Conservation (phyloP, 2,329 filamentous ascomycete species). For the Phyllosticta capitalensis region DNA sequence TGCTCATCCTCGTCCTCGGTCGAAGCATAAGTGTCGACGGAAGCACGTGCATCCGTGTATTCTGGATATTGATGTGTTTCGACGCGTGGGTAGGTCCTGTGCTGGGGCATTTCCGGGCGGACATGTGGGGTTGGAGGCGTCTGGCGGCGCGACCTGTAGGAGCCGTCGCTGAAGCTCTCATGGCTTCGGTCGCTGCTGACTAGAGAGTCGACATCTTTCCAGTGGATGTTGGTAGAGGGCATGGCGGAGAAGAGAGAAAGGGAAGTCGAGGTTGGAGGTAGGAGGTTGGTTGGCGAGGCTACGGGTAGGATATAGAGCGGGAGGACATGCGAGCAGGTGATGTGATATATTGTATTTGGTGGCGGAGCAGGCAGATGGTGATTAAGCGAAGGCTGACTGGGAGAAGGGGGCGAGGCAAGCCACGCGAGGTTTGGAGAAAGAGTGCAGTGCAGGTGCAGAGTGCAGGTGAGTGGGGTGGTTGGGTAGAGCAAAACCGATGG, state of each 20-base stretch:
- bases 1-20: slow-evolving; percentile 52
- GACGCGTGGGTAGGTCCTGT: slow-evolving; percentile 23
- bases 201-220: slow-evolving; percentile 7
- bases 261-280: neutral
- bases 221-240: slow-evolving; percentile 5
- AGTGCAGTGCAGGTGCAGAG: no score
- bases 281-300: neutral
- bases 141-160: slow-evolving; percentile 22
- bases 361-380: neutral
- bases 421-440: no score
- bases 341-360: neutral
- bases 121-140: slow-evolving; percentile 23
- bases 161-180: slow-evolving; percentile 19
- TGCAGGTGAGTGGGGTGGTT: neutral
- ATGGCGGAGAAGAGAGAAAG: neutral
- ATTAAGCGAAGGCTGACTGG: neutral
- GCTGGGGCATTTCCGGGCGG: slow-evolving; percentile 16
- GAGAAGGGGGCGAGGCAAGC: no score
- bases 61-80: slow-evolving; percentile 16
- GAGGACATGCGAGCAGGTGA: neutral
- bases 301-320: neutral
- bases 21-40: slow-evolving; percentile 65
- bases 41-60: slow-evolving; percentile 22
- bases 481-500: neutral
- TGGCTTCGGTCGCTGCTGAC: slow-evolving; percentile 6